Evolutionary conservation across 768 basidiomycete species (phyloP).

Genomic region (Astraeus odoratus): DNA sequence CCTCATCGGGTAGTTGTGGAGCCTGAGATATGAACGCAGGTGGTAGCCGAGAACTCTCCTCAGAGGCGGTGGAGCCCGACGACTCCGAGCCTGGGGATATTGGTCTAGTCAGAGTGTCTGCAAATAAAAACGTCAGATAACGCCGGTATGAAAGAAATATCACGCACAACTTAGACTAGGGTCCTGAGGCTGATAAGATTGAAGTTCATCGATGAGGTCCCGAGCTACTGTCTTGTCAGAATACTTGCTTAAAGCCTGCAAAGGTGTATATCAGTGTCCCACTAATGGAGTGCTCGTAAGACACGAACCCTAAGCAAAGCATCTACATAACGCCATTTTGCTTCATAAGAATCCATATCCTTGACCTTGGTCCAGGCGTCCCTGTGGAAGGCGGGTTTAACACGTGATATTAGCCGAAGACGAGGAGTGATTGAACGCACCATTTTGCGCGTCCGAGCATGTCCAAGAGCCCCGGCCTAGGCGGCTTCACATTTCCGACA

Average conservation of each 20-base stretch:
- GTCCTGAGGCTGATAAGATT: slow-evolving; percentile 63
- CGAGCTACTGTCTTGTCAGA: slow-evolving; percentile 75
- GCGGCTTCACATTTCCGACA: slow-evolving; percentile 74
- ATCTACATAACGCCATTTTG: slow-evolving; percentile 87
- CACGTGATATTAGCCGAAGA: slow-evolving; percentile 14
- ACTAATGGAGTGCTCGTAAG: neutral
- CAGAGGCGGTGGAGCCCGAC: slow-evolving; percentile 58
- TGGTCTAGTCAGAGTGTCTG: slow-evolving; percentile 32
- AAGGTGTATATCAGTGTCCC: neutral
- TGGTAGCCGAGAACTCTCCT: slow-evolving; percentile 20
- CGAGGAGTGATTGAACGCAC: slow-evolving; percentile 34
- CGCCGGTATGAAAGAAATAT: slow-evolving; percentile 9
- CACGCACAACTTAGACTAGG: slow-evolving; percentile 58
- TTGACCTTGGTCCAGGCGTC: slow-evolving; percentile 95
- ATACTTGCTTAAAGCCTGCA: slow-evolving; percentile 71
- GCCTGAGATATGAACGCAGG: slow-evolving; percentile 5
- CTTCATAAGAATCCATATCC: slow-evolving; percentile 69
- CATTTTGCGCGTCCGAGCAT: slow-evolving; percentile 92
- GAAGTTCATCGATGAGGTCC: slow-evolving; percentile 70
- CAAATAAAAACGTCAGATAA: neutral
- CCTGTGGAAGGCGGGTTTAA: slow-evolving; percentile 37
- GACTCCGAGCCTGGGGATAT: slow-evolving; percentile 54
- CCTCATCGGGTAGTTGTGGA: slow-evolving; percentile 11
- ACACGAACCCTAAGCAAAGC: slow-evolving; percentile 67
- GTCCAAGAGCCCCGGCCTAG: slow-evolving; percentile 84